phyloP scores from a whole-genome alignment of 441 rosid genomes.

The Arabidopsis hybrid region DNA sequence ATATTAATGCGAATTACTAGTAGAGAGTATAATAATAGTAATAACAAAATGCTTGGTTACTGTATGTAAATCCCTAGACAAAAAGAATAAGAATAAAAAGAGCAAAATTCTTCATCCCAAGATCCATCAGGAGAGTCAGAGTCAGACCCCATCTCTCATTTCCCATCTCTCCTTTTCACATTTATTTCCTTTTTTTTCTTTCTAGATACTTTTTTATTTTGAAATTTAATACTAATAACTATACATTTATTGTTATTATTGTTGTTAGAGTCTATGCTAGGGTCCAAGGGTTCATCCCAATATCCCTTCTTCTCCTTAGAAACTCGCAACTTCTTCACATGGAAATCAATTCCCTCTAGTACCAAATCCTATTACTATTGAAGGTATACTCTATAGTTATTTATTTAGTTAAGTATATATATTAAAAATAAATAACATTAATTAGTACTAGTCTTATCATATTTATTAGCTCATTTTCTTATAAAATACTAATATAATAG shows the following conservation, averaged over 20 bases:
- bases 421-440: neutral
- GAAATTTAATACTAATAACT: constrained; percentile 13
- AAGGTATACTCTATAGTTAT: constrained; percentile 25
- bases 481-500: constrained; percentile 31
- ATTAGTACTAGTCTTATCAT: constrained; percentile 38
- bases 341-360: constrained; percentile 37
- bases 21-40: constrained; percentile 33
- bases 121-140: constrained; percentile 58
- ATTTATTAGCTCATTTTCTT: constrained; percentile 31
- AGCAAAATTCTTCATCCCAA: constrained; percentile 68
- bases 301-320: constrained; percentile 34
- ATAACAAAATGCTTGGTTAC: constrained; percentile 36
- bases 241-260: constrained; percentile 32
- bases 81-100: constrained; percentile 58
- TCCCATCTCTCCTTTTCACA: constrained; percentile 49
- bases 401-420: neutral
- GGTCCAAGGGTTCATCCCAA: constrained; percentile 54
- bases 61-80: constrained; percentile 58
- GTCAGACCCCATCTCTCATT: constrained; percentile 53
- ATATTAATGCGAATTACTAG: neutral
- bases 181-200: constrained; percentile 24
- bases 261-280: constrained; percentile 33
- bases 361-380: constrained; percentile 21
- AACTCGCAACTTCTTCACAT: constrained; percentile 50
- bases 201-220: neutral